phyloP scores from a whole-genome alignment of 805 yeast species.

The Deakozyma indianensis region DNA sequence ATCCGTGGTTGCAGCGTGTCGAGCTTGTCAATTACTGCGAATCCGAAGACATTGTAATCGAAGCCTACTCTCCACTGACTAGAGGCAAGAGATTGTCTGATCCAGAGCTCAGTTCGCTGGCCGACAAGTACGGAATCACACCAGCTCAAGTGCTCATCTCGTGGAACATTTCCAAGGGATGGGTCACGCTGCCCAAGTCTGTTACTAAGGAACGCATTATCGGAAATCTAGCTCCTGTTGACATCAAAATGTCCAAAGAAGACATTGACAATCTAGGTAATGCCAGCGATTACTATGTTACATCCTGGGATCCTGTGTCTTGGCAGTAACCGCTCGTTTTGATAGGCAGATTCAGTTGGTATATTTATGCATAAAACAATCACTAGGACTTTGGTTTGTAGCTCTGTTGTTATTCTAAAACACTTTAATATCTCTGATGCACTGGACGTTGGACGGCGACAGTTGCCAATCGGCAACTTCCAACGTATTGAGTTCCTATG shows the following conservation, averaged over 20 bases:
- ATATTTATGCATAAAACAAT: too few relatives aligned
- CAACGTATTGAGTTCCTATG: too few relatives aligned
- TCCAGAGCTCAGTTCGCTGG: constrained; percentile 35
- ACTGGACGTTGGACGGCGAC: too few relatives aligned
- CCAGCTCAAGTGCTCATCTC: constrained; percentile 52
- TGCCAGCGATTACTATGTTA: constrained; percentile 17
- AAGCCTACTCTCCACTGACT: constrained; percentile 57
- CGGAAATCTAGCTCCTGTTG: constrained; percentile 25
- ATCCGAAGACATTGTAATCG: constrained; percentile 36
- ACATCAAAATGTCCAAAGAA: constrained; percentile 4
- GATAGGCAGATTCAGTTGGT: too few relatives aligned
- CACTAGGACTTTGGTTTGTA: too few relatives aligned
- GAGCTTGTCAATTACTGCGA: constrained; percentile 40
- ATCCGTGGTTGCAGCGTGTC: constrained; percentile 49
- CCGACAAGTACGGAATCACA: constrained; percentile 33
- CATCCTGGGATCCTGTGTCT: constrained; percentile 24
- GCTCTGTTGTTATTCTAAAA: too few relatives aligned
- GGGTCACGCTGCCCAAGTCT: constrained; percentile 57
- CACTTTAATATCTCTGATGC: too few relatives aligned
- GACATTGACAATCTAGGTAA: constrained; percentile 20
- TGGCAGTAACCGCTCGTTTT: too few relatives aligned
- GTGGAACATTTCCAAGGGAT: constrained; percentile 64
- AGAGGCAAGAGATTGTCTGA: constrained; percentile 38
- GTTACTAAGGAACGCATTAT: constrained; percentile 34
- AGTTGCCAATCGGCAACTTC: too few relatives aligned